phyloP scores from a whole-genome alignment of 2,329 filamentous ascomycete genomes.

The Conoideocrella luteorostrata region DNA sequence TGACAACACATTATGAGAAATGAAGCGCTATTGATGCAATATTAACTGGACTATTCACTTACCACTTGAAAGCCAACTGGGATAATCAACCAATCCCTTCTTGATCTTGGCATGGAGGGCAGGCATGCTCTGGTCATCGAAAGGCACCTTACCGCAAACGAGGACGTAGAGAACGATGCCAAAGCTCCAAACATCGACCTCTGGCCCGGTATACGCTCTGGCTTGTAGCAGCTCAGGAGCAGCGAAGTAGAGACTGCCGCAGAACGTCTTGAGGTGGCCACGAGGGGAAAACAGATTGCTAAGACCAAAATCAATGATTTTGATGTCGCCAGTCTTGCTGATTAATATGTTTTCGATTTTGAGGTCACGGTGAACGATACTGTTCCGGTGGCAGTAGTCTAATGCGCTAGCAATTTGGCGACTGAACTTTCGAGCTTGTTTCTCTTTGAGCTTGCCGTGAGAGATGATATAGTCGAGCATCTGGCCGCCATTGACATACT shows the following conservation, averaged over 20 bases:
- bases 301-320: conserved; percentile 97
- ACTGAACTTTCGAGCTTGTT: conserved; percentile 95
- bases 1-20: neutral
- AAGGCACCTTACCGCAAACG: conserved; percentile 95
- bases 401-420: conserved; percentile 94
- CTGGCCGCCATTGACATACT: conserved; percentile 97
- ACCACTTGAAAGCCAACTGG: conserved; percentile 86
- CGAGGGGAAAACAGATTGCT: conserved; percentile 92
- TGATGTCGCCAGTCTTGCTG: conserved; percentile 97
- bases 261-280: conserved; percentile 88
- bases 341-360: conserved; percentile 99
- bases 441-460: conserved; percentile 94
- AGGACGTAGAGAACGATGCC: conserved; percentile 96
- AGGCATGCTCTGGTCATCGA: conserved; percentile 98
- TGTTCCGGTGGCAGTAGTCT: conserved; percentile 97
- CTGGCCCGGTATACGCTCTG: conserved; percentile 87
- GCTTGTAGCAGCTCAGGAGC: conserved; percentile 92
- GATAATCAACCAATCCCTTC: conserved; percentile 92
- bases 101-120: conserved; percentile 98
- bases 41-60: conserved; percentile 19
- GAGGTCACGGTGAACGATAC: conserved; percentile 92
- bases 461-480: conserved; percentile 99
- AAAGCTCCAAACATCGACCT: conserved; percentile 98
- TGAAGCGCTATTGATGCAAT: too few relatives aligned
- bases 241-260: conserved; percentile 94